phyloP scores from a whole-genome alignment of 2,329 filamentous ascomycete genomes.

The Paecilomyces fulvus region DNA sequence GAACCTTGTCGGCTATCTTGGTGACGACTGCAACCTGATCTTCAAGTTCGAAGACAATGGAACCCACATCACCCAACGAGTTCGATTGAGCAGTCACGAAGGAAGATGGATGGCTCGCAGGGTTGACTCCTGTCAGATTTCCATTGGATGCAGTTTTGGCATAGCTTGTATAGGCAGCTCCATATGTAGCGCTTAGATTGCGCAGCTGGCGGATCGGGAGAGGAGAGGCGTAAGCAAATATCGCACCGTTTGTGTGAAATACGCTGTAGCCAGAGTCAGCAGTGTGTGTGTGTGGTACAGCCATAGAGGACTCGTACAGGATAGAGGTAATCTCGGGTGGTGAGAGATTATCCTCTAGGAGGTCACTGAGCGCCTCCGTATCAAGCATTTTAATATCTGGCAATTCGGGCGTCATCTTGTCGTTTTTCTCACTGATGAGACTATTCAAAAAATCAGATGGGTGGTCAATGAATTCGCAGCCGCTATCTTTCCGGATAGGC shows the following conservation, averaged over 20 bases:
- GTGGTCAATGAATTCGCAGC: slow-evolving; percentile 12
- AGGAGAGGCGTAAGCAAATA: slow-evolving; percentile 35
- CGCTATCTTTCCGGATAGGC: slow-evolving; percentile 24
- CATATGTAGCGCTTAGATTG: slow-evolving; percentile 35
- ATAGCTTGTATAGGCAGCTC: slow-evolving; percentile 36
- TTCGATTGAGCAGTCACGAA: slow-evolving; percentile 34
- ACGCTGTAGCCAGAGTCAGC: slow-evolving; percentile 18
- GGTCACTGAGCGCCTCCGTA: slow-evolving; percentile 31
- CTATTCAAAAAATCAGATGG: slow-evolving; percentile 4
- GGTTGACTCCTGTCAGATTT: slow-evolving; percentile 36
- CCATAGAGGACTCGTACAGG: slow-evolving; percentile 19
- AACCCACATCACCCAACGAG: slow-evolving; percentile 35
- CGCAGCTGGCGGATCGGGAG: slow-evolving; percentile 32
- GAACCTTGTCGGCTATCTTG: slow-evolving; percentile 34
- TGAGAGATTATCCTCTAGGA: slow-evolving; percentile 35
- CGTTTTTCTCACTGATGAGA: slow-evolving; percentile 12
- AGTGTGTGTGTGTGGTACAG: neutral
- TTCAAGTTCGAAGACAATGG: slow-evolving; percentile 36
- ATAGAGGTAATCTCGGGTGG: slow-evolving; percentile 38
- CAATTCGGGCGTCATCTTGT: slow-evolving; percentile 33
- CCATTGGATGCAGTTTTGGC: slow-evolving; percentile 32
- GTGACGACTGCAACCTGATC: slow-evolving; percentile 34
- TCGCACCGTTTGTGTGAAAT: slow-evolving; percentile 35
- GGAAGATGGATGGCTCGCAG: slow-evolving; percentile 34
- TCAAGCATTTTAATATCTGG: slow-evolving; percentile 38